A percentile compares a stretch with the other conserved stretches of the same genome.
Conservation (phyloP, 2,329 filamentous ascomycete species). For the Chaetomium sp. region DNA sequence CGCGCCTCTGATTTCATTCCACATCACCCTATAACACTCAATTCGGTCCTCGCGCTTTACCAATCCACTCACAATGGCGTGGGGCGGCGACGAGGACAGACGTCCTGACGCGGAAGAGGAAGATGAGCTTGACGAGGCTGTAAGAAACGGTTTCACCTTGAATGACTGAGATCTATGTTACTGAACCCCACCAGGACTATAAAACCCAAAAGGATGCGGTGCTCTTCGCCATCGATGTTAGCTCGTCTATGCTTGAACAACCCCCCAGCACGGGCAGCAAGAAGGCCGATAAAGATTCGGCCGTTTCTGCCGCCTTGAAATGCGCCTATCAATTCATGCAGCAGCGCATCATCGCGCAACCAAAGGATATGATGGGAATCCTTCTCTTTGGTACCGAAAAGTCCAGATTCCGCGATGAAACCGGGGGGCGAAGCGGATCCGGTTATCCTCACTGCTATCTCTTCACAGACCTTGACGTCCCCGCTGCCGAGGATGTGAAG, state of each 20-base stretch:
- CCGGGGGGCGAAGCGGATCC: constrained; percentile 49
- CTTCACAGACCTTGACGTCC: constrained; percentile 79
- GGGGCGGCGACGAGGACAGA: constrained; percentile 39
- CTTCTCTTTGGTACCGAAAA: constrained; percentile 84
- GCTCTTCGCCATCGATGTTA: constrained; percentile 92
- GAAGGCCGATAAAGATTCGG: constrained; percentile 75
- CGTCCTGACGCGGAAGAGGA: constrained; percentile 61
- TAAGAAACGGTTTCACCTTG: neutral
- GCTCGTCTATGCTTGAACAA: constrained; percentile 71
- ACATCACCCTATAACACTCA: neutral
- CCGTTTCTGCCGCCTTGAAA: constrained; percentile 78
- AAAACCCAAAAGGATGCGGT: constrained; percentile 94
- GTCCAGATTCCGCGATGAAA: constrained; percentile 68
- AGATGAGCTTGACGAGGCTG: constrained; percentile 42
- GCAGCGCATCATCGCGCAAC: constrained; percentile 94
- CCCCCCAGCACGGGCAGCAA: constrained; percentile 62
- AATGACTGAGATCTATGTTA: no score
- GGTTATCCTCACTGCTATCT: constrained; percentile 90
- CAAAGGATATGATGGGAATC: constrained; percentile 95
- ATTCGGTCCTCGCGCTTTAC: neutral
- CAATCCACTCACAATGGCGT: constrained; percentile 24
- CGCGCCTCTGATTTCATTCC: neutral
- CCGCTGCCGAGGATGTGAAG: constrained; percentile 81
- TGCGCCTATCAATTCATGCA: constrained; percentile 95
- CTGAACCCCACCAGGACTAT: constrained; percentile 56